A percentile compares a stretch with the other conserved stretches of the same genome.
Evolutionary conservation across 192 early-diverging fungal species (phyloP).

Genomic region (Rhizophlyctis rosea): DNA sequence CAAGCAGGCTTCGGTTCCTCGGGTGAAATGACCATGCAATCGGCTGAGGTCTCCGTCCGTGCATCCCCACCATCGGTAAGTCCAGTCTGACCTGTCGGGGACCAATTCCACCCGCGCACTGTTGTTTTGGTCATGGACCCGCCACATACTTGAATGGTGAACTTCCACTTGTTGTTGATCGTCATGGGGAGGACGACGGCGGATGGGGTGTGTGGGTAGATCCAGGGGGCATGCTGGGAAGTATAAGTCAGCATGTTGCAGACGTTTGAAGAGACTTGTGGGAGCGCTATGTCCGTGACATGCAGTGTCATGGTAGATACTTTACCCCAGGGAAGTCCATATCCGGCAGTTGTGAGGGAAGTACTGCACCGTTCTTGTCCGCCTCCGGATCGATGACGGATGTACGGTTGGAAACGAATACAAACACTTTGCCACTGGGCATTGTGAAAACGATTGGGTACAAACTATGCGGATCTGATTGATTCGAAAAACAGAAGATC

Average conservation of each 20-base stretch:
- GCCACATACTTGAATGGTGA: slow-evolving; percentile 12
- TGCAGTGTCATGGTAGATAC: slow-evolving; percentile 15
- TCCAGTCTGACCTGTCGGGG: too few species aligned
- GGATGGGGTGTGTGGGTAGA: slow-evolving; percentile 21
- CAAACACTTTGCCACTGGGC: slow-evolving; percentile 20
- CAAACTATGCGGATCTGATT: slow-evolving; percentile 21
- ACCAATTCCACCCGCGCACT: too few species aligned
- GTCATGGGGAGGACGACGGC: slow-evolving; percentile 14
- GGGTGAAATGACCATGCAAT: slow-evolving; percentile 3
- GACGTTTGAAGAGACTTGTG: neutral
- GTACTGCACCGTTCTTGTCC: too few species aligned
- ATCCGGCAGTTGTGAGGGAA: too few species aligned
- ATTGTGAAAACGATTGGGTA: slow-evolving; percentile 26
- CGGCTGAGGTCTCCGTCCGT: neutral
- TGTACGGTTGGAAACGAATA: slow-evolving; percentile 16
- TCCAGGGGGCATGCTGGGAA: slow-evolving; percentile 20
- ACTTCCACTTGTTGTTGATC: neutral
- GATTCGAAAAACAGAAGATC: slow-evolving; percentile 23
- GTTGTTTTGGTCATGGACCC: slow-evolving; percentile 9
- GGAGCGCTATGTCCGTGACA: slow-evolving; percentile 6
- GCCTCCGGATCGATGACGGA: slow-evolving; percentile 8
- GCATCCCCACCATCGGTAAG: neutral
- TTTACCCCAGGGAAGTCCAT: too few species aligned
- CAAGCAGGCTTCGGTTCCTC: slow-evolving; percentile 14
- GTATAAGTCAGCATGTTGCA: neutral